Base-by-base conservation (phyloP, 352 stramenopile genomes). In the Salisapilia sapeloensis region DNA sequence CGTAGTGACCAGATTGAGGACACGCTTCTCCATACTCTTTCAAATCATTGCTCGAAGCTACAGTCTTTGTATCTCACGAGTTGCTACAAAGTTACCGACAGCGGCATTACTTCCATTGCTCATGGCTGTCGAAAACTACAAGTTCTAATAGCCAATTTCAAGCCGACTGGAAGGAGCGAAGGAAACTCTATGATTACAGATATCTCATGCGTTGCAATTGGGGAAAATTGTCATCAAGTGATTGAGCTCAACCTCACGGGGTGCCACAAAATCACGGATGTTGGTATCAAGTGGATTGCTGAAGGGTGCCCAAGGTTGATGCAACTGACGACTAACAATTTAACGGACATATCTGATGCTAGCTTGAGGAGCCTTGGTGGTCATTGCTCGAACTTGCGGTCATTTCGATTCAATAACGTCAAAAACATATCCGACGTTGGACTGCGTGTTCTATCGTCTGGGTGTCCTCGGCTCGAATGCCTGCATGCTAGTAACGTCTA, bases 161-260 rank as follows among this genome's bases (percentile, higher is more conserved):
- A 49, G 35, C 78, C 50, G 41, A 40, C 17, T 42, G 71, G 46
- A 24, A 66, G 74, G 32, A 78, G 56, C 11, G 58, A 82, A 15
- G n/a, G n/a, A n/a, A n/a, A n/a, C n/a, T n/a, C n/a, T n/a, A 60
- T 76, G 31, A 69, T 96, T 36, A 94, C 82, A 1, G 85, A 97
- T 46, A 80, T 92, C 0, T 56, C 72, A 11, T 75, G 92, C 19
- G 51, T 90, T 7, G 74, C 83, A 7, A 44, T 95, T 1, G 65
- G 67, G 0, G 60, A 77, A 27, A 62, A 71, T 18, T 83, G 72
- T 48, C 53, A 48, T 0, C 24, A 33, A 6, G 33, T 91, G 1
- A 35, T 42, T 3, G 38, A 66, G 7, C 46, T 97, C 1, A 76
- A 71, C 17, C 39, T 96, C 1, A 58, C 59, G 2, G 83, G 89